A percentile compares a stretch with the other conserved stretches of the same genome.
These are phyloP conservation scores for Leccinum pallidistipes DNA, from an alignment of 1,284 basidiomycete genomes.

Conservation along the genomic window DNA sequence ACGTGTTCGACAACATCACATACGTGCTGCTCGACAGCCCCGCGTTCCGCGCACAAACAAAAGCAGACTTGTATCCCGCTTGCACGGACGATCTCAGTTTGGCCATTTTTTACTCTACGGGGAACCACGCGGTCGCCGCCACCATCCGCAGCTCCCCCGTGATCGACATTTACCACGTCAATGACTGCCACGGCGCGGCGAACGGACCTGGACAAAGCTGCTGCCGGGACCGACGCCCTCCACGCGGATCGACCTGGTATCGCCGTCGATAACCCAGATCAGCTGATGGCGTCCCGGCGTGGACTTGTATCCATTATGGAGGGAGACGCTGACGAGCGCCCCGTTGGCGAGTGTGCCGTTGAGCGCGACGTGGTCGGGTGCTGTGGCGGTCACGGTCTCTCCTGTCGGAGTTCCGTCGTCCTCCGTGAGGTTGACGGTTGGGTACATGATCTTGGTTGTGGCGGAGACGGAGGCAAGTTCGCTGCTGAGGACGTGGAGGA, in stretches of 20 bases:
- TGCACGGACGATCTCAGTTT: slow-evolving; percentile 95
- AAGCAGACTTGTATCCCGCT: slow-evolving; percentile 90
- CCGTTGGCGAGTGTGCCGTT: slow-evolving; percentile 15
- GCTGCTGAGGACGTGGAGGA: slow-evolving; percentile 17
- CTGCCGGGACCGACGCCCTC: slow-evolving; percentile 5
- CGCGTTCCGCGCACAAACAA: slow-evolving; percentile 70
- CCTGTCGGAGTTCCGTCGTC: slow-evolving; percentile 15
- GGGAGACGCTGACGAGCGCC: slow-evolving; percentile 9
- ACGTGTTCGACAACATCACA: slow-evolving; percentile 90
- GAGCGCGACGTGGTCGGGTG: slow-evolving; percentile 14
- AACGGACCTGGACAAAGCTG: slow-evolving; percentile 6
- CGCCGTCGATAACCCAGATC: slow-evolving; percentile 18
- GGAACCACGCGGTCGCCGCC: slow-evolving; percentile 94
- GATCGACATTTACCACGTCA: slow-evolving; percentile 88
- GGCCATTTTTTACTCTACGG: slow-evolving; percentile 95
- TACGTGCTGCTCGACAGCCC: slow-evolving; percentile 58
- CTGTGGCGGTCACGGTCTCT: slow-evolving; percentile 5
- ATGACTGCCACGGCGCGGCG: slow-evolving; percentile 80
- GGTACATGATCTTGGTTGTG: slow-evolving; percentile 14
- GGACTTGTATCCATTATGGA: slow-evolving; percentile 16
- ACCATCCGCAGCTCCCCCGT: slow-evolving; percentile 81
- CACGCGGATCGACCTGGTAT: slow-evolving; percentile 15
- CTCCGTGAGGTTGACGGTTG: slow-evolving; percentile 10
- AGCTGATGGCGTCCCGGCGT: slow-evolving; percentile 16
- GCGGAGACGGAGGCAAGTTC: slow-evolving; percentile 11